Evolutionary conservation across 2,329 filamentous ascomycete genomes (phyloP).

Genomic region (Botrytis hyacinthi): DNA sequence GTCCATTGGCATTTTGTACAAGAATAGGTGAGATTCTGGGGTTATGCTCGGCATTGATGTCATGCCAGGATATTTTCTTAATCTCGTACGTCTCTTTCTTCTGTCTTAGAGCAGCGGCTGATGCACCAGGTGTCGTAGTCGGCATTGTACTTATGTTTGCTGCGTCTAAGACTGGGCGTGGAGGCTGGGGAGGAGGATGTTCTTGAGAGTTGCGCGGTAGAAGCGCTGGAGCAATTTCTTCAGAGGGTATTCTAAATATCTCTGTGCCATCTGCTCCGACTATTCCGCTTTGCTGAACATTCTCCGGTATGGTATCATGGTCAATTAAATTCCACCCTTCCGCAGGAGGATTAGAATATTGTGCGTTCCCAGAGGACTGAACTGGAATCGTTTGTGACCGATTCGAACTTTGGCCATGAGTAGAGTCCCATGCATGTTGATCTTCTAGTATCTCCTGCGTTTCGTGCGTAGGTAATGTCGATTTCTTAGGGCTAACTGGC

Average conservation of each 20-base stretch:
- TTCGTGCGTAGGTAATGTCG: slow-evolving; percentile 23
- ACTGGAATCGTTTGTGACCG: background rate
- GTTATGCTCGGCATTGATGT: slow-evolving; percentile 57
- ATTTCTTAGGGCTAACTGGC: slow-evolving; percentile 17
- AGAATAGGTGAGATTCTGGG: slow-evolving; percentile 80
- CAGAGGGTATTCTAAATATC: slow-evolving; percentile 20
- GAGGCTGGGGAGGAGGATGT: slow-evolving; percentile 31
- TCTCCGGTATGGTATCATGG: slow-evolving; percentile 26
- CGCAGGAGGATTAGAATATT: slow-evolving; percentile 25
- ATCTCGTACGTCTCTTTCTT: slow-evolving; percentile 80
- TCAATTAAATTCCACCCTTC: slow-evolving; percentile 37
- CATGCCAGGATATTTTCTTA: slow-evolving; percentile 85
- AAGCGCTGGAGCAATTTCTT: slow-evolving; percentile 32
- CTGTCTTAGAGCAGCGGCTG: slow-evolving; percentile 26
- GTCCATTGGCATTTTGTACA: slow-evolving; percentile 90
- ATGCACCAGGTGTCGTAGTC: slow-evolving; percentile 16
- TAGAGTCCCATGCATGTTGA: slow-evolving; percentile 35
- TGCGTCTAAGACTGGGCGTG: slow-evolving; percentile 28
- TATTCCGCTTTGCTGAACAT: slow-evolving; percentile 32
- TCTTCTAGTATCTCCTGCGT: slow-evolving; percentile 31
- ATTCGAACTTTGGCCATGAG: slow-evolving; percentile 21
- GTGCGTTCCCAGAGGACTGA: slow-evolving; percentile 1
- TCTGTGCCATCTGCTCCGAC: slow-evolving; percentile 25
- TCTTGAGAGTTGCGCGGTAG: slow-evolving; percentile 33
- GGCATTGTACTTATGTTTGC: slow-evolving; percentile 26